Evolutionary conservation across 2,329 filamentous ascomycete species (phyloP).

Genomic region (Pyrenochaeta sp.): DNA sequence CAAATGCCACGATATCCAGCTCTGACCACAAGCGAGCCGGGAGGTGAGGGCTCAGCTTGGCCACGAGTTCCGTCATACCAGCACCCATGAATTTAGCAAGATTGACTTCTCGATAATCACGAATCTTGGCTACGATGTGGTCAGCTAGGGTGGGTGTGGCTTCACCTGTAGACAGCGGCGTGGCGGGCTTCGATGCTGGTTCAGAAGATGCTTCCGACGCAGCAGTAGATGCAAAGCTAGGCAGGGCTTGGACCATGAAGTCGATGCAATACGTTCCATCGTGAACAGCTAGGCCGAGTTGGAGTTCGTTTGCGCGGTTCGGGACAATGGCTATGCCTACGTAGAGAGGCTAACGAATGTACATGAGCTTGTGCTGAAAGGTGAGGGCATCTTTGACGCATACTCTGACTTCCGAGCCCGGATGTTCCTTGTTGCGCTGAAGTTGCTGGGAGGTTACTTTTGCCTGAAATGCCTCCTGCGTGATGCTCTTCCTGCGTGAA

Average conservation of each 20-base stretch:
- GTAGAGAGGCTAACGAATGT: constrained; percentile 56
- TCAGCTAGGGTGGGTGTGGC: constrained; percentile 57
- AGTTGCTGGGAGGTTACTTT: neutral
- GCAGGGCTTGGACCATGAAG: constrained; percentile 62
- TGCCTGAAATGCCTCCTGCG: neutral
- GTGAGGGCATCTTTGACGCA: neutral
- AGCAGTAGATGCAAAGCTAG: neutral
- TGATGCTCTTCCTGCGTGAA: neutral
- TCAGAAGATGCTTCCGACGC: constrained; percentile 11
- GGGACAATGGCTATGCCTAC: constrained; percentile 68
- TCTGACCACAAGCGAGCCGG: constrained; percentile 78
- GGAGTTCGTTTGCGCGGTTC: constrained; percentile 59
- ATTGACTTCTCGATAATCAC: constrained; percentile 70
- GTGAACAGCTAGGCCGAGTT: constrained; percentile 69
- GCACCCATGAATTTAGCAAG: constrained; percentile 78
- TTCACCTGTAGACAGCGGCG: constrained; percentile 15
- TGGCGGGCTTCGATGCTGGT: constrained; percentile 15
- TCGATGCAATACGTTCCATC: constrained; percentile 79
- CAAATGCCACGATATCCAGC: constrained; percentile 77
- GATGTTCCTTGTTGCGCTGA: neutral
- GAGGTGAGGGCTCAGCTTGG: constrained; percentile 68
- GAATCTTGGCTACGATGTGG: constrained; percentile 66
- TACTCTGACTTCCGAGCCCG: neutral
- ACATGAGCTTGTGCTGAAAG: neutral
- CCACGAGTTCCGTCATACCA: constrained; percentile 70